Evolutionary conservation across 2,329 filamentous ascomycete species (phyloP).

Genomic region (Leptodontidium sp.): DNA sequence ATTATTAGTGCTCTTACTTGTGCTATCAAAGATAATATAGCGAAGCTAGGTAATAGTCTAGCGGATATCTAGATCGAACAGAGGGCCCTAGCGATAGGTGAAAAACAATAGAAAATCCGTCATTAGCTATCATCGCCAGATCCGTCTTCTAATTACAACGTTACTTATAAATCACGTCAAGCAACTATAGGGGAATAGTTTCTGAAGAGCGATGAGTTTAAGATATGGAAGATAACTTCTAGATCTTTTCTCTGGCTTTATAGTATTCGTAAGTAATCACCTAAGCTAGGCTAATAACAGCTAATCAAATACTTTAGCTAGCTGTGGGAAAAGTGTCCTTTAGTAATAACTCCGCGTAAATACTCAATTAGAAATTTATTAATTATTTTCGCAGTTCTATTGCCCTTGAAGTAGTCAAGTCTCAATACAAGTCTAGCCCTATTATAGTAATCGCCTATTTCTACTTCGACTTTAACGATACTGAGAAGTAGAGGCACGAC

Average conservation of each 20-base stretch:
- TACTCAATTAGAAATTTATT: constrained; percentile 12
- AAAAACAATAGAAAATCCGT: too few species aligned
- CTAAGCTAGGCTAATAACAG: constrained; percentile 12
- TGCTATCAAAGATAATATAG: constrained; percentile 22
- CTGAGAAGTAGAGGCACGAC: too few species aligned
- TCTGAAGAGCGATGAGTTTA: too few species aligned
- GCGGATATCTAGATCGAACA: too few species aligned
- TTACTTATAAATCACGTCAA: too few species aligned
- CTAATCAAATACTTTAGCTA: constrained; percentile 36
- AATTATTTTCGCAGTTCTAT: constrained; percentile 36
- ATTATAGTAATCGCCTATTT: constrained; percentile 46
- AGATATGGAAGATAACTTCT: too few species aligned
- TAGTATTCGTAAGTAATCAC: constrained; percentile 41
- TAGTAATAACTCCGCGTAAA: constrained; percentile 17
- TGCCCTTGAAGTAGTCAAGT: too few species aligned
- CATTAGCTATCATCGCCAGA: constrained; percentile 39
- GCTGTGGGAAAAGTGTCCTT: constrained; percentile 51
- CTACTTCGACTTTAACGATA: constrained; percentile 52
- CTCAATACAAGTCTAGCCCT: constrained; percentile 29
- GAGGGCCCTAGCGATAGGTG: too few species aligned
- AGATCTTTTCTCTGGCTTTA: too few species aligned
- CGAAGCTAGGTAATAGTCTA: too few species aligned
- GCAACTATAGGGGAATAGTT: too few species aligned
- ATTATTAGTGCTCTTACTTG: constrained; percentile 15
- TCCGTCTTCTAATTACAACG: constrained; percentile 47